Base-by-base conservation (phyloP, 2,329 filamentous ascomycete genomes). In the Exutisphaerella laricina region DNA sequence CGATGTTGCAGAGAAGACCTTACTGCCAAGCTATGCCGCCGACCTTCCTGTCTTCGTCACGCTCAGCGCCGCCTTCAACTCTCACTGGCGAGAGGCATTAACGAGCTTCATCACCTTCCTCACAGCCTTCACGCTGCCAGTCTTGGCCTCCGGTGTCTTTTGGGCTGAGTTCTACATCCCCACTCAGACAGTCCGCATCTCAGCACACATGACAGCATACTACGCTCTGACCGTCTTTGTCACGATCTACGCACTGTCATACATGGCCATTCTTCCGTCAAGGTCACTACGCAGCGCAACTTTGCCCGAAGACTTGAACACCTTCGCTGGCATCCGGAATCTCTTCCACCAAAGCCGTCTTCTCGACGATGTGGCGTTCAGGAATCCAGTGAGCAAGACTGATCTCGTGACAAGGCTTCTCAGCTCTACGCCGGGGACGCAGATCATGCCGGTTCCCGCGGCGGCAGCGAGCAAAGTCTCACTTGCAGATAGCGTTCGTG, bases 321-420 rank as follows among this genome's bases (percentile, higher is more conserved):
- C 77, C 34, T 72, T 94, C 13, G 84, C 85, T 1, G 87, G 89
- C 60, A 72, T 89, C 16, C 75, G 94, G 54, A 83, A 80, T 58
- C 89, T 90, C 61, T 71, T 90, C 30, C 80, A 85, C 46, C 81
- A 82, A 53, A 82, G 81, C 31, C 82, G 83, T 17, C 70, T 94
- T 13, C 70, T 86, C 2, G 71, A 77, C 4, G 88, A 95, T 58
- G 73, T 80, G 7, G 77, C 84, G 0, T 90, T 96, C 60, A 74
- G 80, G 38, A 76, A 80, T 26, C 78, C 83, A 2, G 71, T 73
- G 20, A 80, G 74, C n/a, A 82, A 81, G 51, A 70, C 70, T 0
- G 83, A 88, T 51, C 73, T 96, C 14, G 74, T 82, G 16, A 79
- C 76, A 0, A 72, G 84, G 30, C 68, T 95, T 2, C 80, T 86